These are phyloP conservation scores for Elaeis guineensis DNA, from an alignment of 176 grass and related monocot genomes.

Conservation along the genomic window DNA sequence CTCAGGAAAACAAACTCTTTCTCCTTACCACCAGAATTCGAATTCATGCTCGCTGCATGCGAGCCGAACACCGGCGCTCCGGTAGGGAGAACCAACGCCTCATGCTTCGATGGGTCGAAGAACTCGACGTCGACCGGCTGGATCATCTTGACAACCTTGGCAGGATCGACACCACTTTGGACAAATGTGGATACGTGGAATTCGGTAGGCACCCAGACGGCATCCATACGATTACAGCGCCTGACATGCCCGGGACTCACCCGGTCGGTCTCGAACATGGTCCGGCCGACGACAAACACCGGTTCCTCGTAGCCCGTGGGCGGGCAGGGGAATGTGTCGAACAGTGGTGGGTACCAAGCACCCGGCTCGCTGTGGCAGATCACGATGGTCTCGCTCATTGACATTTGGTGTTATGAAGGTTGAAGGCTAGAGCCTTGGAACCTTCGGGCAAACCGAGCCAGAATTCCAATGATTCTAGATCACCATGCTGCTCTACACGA, in stretches of 20 bases:
- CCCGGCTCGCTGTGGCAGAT: constrained; percentile 73
- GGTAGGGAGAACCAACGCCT: constrained; percentile 15
- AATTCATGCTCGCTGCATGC: not conserved
- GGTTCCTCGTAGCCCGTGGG: constrained; percentile 49
- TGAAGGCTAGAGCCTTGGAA: constrained; percentile 36
- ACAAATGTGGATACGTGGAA: constrained; percentile 47
- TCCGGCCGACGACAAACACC: constrained; percentile 44
- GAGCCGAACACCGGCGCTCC: constrained; percentile 23
- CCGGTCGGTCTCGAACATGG: constrained; percentile 69
- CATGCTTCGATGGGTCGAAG: constrained; percentile 52
- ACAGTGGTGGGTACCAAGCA: constrained; percentile 59
- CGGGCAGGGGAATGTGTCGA: constrained; percentile 43
- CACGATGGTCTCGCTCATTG: constrained; percentile 31
- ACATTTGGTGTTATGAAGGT: constrained; percentile 30
- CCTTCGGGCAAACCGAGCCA: constrained; percentile 50
- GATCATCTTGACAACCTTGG: constrained; percentile 51
- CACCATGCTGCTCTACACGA: constrained; percentile 46
- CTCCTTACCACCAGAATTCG: not conserved
- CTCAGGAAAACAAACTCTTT: constrained; percentile 48
- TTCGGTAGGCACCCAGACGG: constrained; percentile 56
- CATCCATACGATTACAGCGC: constrained; percentile 62
- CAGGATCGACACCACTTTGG: constrained; percentile 40
- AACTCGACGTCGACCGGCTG: constrained; percentile 54
- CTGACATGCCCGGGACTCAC: constrained; percentile 46
- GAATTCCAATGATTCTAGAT: constrained; percentile 50